These are phyloP conservation scores for Centrapalus pauciflorus DNA, from an alignment of 129 eudicot genomes.

Conservation along the genomic window DNA sequence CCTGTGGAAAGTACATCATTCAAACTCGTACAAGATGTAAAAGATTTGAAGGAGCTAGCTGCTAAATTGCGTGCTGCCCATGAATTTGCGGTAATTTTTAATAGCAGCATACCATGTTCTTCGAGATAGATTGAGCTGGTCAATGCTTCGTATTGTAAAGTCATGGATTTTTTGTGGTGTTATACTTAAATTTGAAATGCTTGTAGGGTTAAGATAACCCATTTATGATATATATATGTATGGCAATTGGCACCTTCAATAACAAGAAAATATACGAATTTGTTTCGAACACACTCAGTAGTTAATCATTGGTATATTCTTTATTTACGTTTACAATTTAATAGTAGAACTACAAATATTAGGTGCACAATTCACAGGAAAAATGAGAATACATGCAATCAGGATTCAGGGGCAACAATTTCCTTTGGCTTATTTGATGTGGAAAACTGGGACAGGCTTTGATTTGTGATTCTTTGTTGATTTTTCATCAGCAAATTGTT, in stretches of 20 bases:
- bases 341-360: too few relatives aligned
- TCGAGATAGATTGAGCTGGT: background rate
- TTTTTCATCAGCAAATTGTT: too few relatives aligned
- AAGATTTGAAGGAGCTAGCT: slow-evolving; percentile 79
- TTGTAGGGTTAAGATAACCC: background rate
- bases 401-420: too few relatives aligned
- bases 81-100: slow-evolving; percentile 70
- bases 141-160: background rate
- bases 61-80: slow-evolving; percentile 51
- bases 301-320: too few relatives aligned
- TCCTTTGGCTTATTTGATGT: too few relatives aligned
- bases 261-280: background rate
- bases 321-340: too few relatives aligned
- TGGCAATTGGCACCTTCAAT: background rate
- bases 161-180: background rate
- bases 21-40: slow-evolving; percentile 70
- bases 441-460: too few relatives aligned
- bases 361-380: too few relatives aligned
- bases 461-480: too few relatives aligned
- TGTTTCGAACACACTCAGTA: too few relatives aligned
- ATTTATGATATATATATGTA: too few relatives aligned
- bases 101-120: background rate
- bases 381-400: too few relatives aligned
- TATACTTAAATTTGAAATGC: background rate
- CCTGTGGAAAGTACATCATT: slow-evolving; percentile 72